Conservation (phyloP, 2,329 filamentous ascomycete genomes). For the Dryadomyces quercus-mongolicae region DNA sequence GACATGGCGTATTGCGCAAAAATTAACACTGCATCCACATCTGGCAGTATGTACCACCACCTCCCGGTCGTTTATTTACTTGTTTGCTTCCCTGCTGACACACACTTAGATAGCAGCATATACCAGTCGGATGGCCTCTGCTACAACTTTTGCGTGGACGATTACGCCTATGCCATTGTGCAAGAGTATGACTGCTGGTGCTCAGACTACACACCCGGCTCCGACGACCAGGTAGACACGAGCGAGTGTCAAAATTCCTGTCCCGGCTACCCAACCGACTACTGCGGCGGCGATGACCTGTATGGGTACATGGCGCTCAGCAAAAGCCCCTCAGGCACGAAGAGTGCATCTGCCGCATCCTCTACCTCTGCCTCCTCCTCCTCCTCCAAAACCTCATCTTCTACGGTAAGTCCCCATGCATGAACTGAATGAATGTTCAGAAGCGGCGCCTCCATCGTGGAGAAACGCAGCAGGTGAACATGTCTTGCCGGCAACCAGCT, state of each 20-base stretch:
- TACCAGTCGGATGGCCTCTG: conserved; percentile 63
- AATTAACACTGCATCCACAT: conserved; percentile 30
- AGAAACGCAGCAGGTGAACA: neutral
- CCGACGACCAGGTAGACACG: conserved; percentile 25
- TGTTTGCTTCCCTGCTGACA: conserved; percentile 1
- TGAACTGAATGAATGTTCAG: neutral
- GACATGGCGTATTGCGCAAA: conserved; percentile 31
- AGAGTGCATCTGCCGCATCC: neutral
- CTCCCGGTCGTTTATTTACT: neutral
- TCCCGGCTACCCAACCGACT: conserved; percentile 55
- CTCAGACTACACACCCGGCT: conserved; percentile 51
- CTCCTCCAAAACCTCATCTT: neutral
- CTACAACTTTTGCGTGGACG: conserved; percentile 38
- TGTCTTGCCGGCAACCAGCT: neutral
- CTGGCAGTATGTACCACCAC: conserved; percentile 27
- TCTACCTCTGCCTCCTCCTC: conserved; percentile 1
- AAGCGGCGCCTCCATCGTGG: neutral
- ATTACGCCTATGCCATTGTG: conserved; percentile 57
- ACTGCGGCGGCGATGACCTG: conserved; percentile 49
- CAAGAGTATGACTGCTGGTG: conserved; percentile 61
- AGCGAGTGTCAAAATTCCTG: conserved; percentile 44
- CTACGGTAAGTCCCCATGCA: conserved; percentile 6
- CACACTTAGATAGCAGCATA: conserved; percentile 35
- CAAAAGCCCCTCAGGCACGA: conserved; percentile 45
- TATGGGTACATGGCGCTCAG: conserved; percentile 54